Evolutionary conservation across 371 early-diverging fungal species (phyloP).

Genomic region (Zopfochytrium polystomum): DNA sequence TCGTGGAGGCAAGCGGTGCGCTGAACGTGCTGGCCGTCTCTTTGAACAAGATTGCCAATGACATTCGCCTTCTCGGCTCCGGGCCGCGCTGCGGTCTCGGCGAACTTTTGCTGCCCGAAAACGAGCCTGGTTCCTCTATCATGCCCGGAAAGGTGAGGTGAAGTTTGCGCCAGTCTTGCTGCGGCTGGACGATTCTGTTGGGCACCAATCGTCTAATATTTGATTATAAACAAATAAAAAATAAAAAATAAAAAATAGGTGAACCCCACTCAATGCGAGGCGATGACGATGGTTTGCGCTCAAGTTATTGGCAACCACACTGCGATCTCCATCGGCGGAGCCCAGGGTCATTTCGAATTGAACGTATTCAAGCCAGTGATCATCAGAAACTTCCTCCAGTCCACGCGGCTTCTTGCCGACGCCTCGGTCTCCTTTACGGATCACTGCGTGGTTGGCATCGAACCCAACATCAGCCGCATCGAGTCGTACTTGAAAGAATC

Average conservation of each 20-base stretch:
- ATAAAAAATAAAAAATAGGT: no score
- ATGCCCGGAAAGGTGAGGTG: conserved; percentile 86
- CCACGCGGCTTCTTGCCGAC: conserved; percentile 78
- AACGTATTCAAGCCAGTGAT: conserved; percentile 79
- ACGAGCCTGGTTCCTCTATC: conserved; percentile 95
- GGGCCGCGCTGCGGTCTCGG: conserved; percentile 95
- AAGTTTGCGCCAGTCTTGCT: background rate
- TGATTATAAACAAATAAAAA: no score
- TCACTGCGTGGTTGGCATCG: background rate
- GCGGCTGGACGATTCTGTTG: background rate
- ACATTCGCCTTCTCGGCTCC: conserved; percentile 87
- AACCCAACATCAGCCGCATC: background rate
- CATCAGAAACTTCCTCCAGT: conserved; percentile 76
- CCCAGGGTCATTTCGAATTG: conserved; percentile 91
- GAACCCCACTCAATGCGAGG: conserved; percentile 97
- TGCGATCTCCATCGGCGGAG: conserved; percentile 80
- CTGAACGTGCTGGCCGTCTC: conserved; percentile 88
- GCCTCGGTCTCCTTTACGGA: conserved; percentile 65
- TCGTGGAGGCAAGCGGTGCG: conserved; percentile 90
- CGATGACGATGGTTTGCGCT: conserved; percentile 95
- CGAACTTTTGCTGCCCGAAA: conserved; percentile 87
- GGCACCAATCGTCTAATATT: background rate
- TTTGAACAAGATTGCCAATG: conserved; percentile 94
- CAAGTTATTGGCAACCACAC: conserved; percentile 96
- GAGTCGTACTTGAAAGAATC: conserved; percentile 55